phyloP scores from a whole-genome alignment of 306 rosid genomes.

The Vigna trinervia region DNA sequence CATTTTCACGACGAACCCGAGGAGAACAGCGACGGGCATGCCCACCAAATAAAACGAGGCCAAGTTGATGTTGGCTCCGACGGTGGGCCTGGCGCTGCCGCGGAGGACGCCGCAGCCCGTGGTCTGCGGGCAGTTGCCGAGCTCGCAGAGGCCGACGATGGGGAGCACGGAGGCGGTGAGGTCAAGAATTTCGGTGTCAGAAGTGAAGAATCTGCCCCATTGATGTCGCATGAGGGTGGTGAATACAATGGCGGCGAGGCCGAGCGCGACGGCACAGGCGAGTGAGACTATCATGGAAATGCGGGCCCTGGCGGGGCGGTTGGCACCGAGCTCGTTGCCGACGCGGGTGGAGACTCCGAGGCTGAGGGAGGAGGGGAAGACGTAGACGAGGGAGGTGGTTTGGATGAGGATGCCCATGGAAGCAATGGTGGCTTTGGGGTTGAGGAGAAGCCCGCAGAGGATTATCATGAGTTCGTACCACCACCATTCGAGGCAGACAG shows the following conservation, averaged over 20 bases:
- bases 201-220: slow-evolving; percentile 86
- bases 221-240: slow-evolving; percentile 72
- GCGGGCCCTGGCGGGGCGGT: slow-evolving; percentile 76
- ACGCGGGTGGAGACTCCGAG: slow-evolving; percentile 88
- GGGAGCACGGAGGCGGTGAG: slow-evolving; percentile 88
- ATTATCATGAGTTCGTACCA: slow-evolving; percentile 97
- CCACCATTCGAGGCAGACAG: slow-evolving; percentile 99
- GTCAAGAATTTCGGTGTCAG: slow-evolving; percentile 61
- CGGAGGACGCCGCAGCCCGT: slow-evolving; percentile 90
- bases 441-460: slow-evolving; percentile 75
- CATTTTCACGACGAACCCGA: slow-evolving; percentile 67
- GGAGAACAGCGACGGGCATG: slow-evolving; percentile 77
- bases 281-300: slow-evolving; percentile 77
- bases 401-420: slow-evolving; percentile 96
- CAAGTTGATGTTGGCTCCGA: slow-evolving; percentile 89
- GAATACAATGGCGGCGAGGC: slow-evolving; percentile 73
- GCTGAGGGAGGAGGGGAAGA: slow-evolving; percentile 85
- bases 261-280: slow-evolving; percentile 59
- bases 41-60: slow-evolving; percentile 92
- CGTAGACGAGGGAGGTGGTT: slow-evolving; percentile 83
- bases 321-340: slow-evolving; percentile 83
- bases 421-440: slow-evolving; percentile 85
- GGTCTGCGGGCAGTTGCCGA: slow-evolving; percentile 96
- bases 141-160: slow-evolving; percentile 84
- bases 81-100: slow-evolving; percentile 84